phyloP scores from a whole-genome alignment of 2,329 filamentous ascomycete genomes.

The Neonectria ditissima region DNA sequence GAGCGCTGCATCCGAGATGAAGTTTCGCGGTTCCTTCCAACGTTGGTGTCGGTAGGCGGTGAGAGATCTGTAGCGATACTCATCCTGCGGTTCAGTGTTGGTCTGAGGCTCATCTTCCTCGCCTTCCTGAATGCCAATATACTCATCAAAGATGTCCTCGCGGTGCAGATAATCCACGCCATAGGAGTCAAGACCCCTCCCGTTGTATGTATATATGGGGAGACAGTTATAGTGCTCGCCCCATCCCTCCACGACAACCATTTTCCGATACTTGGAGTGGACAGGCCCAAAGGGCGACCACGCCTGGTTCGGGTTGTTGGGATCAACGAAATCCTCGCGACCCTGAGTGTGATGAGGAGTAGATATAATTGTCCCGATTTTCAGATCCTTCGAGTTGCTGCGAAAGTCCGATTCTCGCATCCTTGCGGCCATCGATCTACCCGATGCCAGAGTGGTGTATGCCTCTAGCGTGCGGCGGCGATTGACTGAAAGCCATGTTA shows the following conservation, averaged over 20 bases:
- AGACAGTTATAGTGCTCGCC: conserved; percentile 34
- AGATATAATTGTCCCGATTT: conserved; percentile 35
- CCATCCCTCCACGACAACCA: conserved; percentile 37
- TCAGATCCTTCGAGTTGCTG: background rate
- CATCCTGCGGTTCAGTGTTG: background rate
- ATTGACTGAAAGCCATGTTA: too few species aligned
- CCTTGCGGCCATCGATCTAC: conserved; percentile 14
- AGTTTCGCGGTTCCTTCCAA: conserved; percentile 22
- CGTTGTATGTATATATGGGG: conserved; percentile 37
- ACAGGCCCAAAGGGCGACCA: conserved; percentile 30
- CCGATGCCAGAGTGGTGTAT: conserved; percentile 16
- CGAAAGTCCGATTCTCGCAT: conserved; percentile 27
- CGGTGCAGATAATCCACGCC: conserved; percentile 6
- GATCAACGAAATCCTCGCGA: conserved; percentile 11
- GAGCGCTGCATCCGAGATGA: conserved; percentile 27
- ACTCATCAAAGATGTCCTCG: conserved; percentile 25
- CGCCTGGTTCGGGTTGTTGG: conserved; percentile 18
- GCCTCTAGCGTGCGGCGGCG: background rate
- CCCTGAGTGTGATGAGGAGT: conserved; percentile 33
- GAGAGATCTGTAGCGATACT: conserved; percentile 15
- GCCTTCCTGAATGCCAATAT: conserved; percentile 36
- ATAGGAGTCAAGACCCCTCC: conserved; percentile 26
- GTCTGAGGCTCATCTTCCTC: background rate
- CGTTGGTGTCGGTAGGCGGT: conserved; percentile 13
- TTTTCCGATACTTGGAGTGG: conserved; percentile 43